These are phyloP conservation scores for Cadophora gregata DNA, from an alignment of 2,329 filamentous ascomycete genomes.

Conservation along the genomic window DNA sequence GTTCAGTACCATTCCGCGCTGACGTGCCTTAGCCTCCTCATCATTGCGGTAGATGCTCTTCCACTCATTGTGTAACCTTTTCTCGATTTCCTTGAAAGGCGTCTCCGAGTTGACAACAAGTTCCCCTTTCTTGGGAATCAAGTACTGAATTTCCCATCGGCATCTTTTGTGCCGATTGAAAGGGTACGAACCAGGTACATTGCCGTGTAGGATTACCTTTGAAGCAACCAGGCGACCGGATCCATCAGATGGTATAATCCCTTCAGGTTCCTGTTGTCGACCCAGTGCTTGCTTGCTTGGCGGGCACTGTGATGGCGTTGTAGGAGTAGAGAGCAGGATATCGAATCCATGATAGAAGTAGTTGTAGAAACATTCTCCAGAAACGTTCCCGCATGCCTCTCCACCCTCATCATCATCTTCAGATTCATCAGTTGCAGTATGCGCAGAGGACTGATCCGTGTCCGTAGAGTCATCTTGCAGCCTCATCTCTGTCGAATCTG, in stretches of 20 bases:
- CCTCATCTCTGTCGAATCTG: slow-evolving; percentile 45
- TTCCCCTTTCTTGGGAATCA: slow-evolving; percentile 51
- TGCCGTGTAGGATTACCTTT: slow-evolving; percentile 92
- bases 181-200: slow-evolving; percentile 93
- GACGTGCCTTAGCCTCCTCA: slow-evolving; percentile 56
- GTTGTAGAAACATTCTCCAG: slow-evolving; percentile 89
- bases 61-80: slow-evolving; percentile 72
- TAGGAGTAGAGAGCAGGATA: slow-evolving; percentile 83
- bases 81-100: slow-evolving; percentile 74
- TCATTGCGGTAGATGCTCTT: slow-evolving; percentile 65
- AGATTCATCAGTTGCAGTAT: slow-evolving; percentile 73
- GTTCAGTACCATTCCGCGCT: slow-evolving; percentile 86
- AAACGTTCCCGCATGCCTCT: slow-evolving; percentile 57
- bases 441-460: slow-evolving; percentile 76
- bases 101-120: slow-evolving; percentile 63
- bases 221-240: slow-evolving; percentile 79
- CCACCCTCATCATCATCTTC: slow-evolving; percentile 68
- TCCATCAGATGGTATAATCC: slow-evolving; percentile 35
- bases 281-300: slow-evolving; percentile 51
- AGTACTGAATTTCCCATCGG: slow-evolving; percentile 78
- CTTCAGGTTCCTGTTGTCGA: slow-evolving; percentile 37
- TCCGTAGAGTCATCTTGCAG: slow-evolving; percentile 65
- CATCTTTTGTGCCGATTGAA: slow-evolving; percentile 94
- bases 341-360: slow-evolving; percentile 98
- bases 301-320: slow-evolving; percentile 66